Conservation (phyloP, 2,329 filamentous ascomycete genomes). For the Fusarium burgessii region DNA sequence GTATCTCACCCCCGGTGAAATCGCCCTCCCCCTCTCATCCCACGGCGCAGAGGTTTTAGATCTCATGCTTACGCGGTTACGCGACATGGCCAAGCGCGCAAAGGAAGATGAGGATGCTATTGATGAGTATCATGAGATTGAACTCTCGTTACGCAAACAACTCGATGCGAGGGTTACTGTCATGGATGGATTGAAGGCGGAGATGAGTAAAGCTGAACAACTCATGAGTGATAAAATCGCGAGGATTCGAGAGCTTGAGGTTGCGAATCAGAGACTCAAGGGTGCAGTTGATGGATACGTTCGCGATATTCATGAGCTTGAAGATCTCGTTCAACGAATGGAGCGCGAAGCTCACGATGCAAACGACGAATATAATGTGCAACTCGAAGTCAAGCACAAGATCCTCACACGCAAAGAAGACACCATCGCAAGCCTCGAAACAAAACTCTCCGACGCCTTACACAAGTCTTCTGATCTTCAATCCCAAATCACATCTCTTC, state of each 20-base stretch:
- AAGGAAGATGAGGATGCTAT: slow-evolving; percentile 65
- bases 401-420: slow-evolving; percentile 54
- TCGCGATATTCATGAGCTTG: slow-evolving; percentile 66
- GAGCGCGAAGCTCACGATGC: slow-evolving; percentile 55
- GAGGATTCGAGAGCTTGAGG: slow-evolving; percentile 61
- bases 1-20: slow-evolving; percentile 70
- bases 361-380: slow-evolving; percentile 49
- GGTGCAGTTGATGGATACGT: slow-evolving; percentile 65
- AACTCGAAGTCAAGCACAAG: slow-evolving; percentile 51
- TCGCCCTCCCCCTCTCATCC: slow-evolving; percentile 63
- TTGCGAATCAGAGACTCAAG: slow-evolving; percentile 63
- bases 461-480: slow-evolving; percentile 55
- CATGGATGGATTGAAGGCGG: slow-evolving; percentile 60
- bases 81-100: slow-evolving; percentile 59
- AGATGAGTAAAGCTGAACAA: slow-evolving; percentile 53
- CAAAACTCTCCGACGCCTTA: slow-evolving; percentile 56
- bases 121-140: slow-evolving; percentile 70
- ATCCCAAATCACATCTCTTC: slow-evolving; percentile 53
- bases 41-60: slow-evolving; percentile 68
- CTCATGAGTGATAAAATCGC: slow-evolving; percentile 54
- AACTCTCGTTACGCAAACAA: slow-evolving; percentile 67
- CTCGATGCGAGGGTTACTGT: slow-evolving; percentile 64
- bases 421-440: slow-evolving; percentile 58
- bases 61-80: slow-evolving; percentile 63
- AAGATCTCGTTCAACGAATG: slow-evolving; percentile 62